phyloP scores from a whole-genome alignment of 768 basidiomycete species.

The Dacryopinax primogenitus region DNA sequence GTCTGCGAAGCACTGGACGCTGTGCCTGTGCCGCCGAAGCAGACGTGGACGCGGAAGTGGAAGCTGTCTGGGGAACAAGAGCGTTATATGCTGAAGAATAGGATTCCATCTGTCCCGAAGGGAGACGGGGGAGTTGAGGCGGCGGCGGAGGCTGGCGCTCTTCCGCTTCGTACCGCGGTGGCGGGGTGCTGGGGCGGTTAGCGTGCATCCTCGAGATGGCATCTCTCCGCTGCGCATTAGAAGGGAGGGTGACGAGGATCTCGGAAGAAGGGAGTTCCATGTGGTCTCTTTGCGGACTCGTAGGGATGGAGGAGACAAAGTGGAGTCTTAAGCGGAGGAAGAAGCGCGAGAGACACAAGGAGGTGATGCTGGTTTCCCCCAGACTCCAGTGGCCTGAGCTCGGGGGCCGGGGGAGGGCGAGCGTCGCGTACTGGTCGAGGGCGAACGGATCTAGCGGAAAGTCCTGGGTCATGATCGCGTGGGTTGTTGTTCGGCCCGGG shows the following conservation, averaged over 20 bases:
- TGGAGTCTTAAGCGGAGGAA: background rate
- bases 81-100: no score
- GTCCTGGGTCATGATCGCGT: background rate
- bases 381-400: conserved; percentile 2
- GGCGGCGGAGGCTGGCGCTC: background rate
- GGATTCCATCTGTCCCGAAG: no score
- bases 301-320: background rate
- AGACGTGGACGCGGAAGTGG: no score
- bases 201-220: background rate
- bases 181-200: background rate
- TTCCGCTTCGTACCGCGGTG: background rate
- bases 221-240: background rate
- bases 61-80: no score
- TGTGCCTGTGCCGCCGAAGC: background rate
- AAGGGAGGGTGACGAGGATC: background rate
- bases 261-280: conserved; percentile 1
- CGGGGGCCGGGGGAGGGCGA: background rate
- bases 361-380: conserved; percentile 5
- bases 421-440: background rate
- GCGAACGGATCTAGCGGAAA: background rate
- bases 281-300: background rate
- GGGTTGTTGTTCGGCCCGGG: background rate
- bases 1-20: background rate
- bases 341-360: background rate
- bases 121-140: no score